These are phyloP conservation scores for Solanum lignicaule DNA, from an alignment of 257 asterid species.

Conservation along the genomic window DNA sequence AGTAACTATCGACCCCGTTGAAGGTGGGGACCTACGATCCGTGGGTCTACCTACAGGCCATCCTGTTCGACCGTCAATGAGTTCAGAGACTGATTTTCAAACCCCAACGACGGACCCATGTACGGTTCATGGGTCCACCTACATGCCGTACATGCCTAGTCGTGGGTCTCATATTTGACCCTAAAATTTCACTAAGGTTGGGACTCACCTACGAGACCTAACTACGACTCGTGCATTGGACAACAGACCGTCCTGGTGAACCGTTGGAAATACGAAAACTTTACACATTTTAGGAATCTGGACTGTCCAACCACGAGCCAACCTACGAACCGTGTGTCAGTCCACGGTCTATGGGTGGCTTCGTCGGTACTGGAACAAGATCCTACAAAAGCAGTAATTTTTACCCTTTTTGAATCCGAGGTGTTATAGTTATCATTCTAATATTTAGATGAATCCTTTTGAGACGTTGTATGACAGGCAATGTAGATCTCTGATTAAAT, in stretches of 20 bases:
- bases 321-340: not conserved
- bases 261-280: not conserved
- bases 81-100: not conserved
- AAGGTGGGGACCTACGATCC: not conserved
- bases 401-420: not conserved
- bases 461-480: not conserved
- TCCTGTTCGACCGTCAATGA: not conserved
- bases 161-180: not conserved
- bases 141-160: not conserved
- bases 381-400: too few relatives aligned
- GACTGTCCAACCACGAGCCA: not conserved
- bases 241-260: not conserved
- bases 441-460: not conserved
- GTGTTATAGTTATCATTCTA: not conserved
- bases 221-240: not conserved
- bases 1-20: not conserved
- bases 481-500: not conserved
- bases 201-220: not conserved
- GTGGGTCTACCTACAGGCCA: not conserved
- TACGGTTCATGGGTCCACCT: not conserved
- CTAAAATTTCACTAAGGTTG: not conserved
- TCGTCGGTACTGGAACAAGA: too few relatives aligned
- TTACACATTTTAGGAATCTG: not conserved
- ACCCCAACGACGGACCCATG: not conserved
- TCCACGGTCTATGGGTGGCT: not conserved